phyloP scores from a whole-genome alignment of 2,329 filamentous ascomycete genomes.

The Ceratocystis alfenasii region DNA sequence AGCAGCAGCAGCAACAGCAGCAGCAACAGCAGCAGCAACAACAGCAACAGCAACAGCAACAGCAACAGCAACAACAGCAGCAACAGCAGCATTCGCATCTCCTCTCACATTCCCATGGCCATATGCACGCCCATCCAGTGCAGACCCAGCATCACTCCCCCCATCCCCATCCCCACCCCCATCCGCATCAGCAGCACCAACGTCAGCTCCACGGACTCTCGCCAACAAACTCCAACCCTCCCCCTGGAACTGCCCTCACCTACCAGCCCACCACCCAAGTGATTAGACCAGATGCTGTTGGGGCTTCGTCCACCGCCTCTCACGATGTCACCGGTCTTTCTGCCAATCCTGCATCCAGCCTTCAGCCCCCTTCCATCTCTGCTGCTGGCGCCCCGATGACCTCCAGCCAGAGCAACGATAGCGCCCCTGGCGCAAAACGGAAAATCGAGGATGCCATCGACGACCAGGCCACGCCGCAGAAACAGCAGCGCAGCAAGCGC shows the following conservation, averaged over 20 bases:
- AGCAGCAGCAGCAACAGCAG: slow-evolving; percentile 25
- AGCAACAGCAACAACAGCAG: slow-evolving; percentile 22
- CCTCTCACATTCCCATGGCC: slow-evolving; percentile 4
- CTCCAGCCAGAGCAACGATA: slow-evolving; percentile 1
- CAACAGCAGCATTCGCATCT: slow-evolving; percentile 2
- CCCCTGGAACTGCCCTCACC: neutral
- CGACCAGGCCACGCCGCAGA: slow-evolving; percentile 31
- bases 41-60: slow-evolving; percentile 29
- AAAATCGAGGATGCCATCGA: slow-evolving; percentile 31
- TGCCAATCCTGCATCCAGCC: neutral
- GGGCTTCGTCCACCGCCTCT: neutral
- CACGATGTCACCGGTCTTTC: neutral
- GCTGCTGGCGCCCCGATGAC: neutral
- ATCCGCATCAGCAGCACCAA: slow-evolving; percentile 14
- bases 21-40: slow-evolving; percentile 2
- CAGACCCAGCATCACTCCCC: neutral
- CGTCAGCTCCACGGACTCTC: slow-evolving; percentile 10
- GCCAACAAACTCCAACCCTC: slow-evolving; percentile 8
- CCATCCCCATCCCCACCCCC: slow-evolving; percentile 2
- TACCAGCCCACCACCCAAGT: neutral
- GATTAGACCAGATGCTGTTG: neutral
- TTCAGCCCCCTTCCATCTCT: neutral
- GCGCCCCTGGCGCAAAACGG: slow-evolving; percentile 27
- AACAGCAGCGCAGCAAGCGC: slow-evolving; percentile 48
- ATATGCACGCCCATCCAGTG: slow-evolving; percentile 10